Conservation (phyloP, 305 asterid species). For the Fraxinus ornus region DNA sequence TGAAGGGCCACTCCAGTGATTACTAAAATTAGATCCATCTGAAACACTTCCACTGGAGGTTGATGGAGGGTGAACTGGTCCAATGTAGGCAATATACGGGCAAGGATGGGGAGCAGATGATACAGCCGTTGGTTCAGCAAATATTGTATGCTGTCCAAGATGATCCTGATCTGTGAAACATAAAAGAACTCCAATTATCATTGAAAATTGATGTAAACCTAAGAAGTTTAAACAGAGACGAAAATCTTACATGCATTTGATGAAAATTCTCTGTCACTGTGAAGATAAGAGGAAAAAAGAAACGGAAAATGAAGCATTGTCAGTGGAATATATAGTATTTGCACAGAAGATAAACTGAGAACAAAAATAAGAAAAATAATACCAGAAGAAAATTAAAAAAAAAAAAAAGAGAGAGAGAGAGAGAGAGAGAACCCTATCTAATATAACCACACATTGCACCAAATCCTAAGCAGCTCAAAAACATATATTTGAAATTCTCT, state of each 20-base stretch:
- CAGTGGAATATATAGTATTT: slow-evolving; percentile 9
- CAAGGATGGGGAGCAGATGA: slow-evolving; percentile 70
- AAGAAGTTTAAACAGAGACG: slow-evolving; percentile 20
- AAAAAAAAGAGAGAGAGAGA: no score
- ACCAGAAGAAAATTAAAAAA: no score
- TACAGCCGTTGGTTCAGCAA: slow-evolving; percentile 54
- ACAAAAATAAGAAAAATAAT: neutral
- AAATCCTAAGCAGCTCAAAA: neutral
- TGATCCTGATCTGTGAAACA: slow-evolving; percentile 53
- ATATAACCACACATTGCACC: neutral
- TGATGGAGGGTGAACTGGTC: slow-evolving; percentile 72
- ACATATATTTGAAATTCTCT: neutral
- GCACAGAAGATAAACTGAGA: neutral
- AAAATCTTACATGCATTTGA: slow-evolving; percentile 62
- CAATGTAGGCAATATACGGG: slow-evolving; percentile 71
- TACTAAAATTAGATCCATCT: slow-evolving; percentile 58
- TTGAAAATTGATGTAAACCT: slow-evolving; percentile 20
- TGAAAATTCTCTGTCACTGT: slow-evolving; percentile 70
- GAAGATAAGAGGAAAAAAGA: neutral
- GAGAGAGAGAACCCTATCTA: no score
- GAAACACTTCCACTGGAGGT: slow-evolving; percentile 52
- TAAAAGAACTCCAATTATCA: slow-evolving; percentile 27
- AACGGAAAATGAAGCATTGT: slow-evolving; percentile 18
- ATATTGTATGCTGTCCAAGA: slow-evolving; percentile 53
- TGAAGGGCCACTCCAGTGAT: slow-evolving; percentile 65